Evolutionary conservation across 257 asterid genomes (phyloP), one percentile per base, ranked within the genome.

Genomic region (Solanum neorickii): DNA sequence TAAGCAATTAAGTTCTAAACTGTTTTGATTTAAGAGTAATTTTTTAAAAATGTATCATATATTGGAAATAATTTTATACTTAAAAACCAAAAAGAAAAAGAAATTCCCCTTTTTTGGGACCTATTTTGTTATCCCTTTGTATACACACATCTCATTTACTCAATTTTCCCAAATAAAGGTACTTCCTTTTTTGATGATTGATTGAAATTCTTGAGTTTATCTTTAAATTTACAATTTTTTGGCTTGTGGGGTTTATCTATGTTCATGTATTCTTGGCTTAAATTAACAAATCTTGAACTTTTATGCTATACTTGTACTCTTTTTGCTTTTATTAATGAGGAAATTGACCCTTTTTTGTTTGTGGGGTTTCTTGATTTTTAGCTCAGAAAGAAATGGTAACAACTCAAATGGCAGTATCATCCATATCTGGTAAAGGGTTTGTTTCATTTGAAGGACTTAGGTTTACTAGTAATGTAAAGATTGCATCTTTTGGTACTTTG

Each of bases 361-460:
- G 27, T 60, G 52, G 86, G 7, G 29, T 83, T 83, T 59, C 13
- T 69, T 37, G 3, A 35, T 86, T 25, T 68, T 69, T 15, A 46
- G 27, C 68, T 76, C 47, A 88, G 85, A 89, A 85, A 87, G 92
- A 87, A 91, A 96, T 96, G 99, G 98, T 98, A 60, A 88, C 98
- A 65, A 89, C 91, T 39, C 98, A 94, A 88, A 89, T 96, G 80
- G 93, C 96, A 14, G 95, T 97, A 59, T 94, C 98, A 66, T 87
- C 98, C 76, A 89, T 95, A 83, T 92, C 96, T 65, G 87, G 94
- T 12, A 94, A 92, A 49, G 93, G 96, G 3, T 94, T 96, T 87
- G 88, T 86, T 18, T 95, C 98, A 33, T 92, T 95, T 82, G 99
- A 95, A 44, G 99, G 99, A 4, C 93, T 96, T 1, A 91, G 95